Base-by-base conservation (phyloP, 108 stramenopile genomes). In the Discostella stelligeroides region DNA sequence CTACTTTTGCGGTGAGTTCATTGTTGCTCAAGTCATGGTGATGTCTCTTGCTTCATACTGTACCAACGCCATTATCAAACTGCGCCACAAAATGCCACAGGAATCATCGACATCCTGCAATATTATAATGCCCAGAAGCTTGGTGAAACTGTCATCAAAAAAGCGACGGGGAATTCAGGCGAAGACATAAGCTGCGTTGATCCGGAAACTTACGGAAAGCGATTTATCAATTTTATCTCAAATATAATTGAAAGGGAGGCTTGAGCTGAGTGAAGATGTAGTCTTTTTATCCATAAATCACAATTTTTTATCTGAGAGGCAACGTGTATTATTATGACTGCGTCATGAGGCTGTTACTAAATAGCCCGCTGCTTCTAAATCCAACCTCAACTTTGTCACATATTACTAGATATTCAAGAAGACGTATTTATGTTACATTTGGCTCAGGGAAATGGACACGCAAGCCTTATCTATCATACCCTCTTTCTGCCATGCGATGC, bases 101-200 rank as follows among this genome's bases (percentile, higher is more conserved):
- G 92, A 17, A 72, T 94, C 55, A 94, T 94, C 57, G 92, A 94
- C 61, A 90, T 94, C 56, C 73, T 94, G 30, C 91, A 94, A 79
- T 78, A 82, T 54, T 94, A 94, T 80, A 91, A 87, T 48, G 68
- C 83, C 11, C 43, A 80, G 24, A 94, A 94, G 75, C 72, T 73
- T 60, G 85, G 85, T 1, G 93, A 94, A 75, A 85, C 81, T 15
- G 75, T 82, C 7, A 67, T 85, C 2, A 73, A 64, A 51, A 78
- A 85, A 39, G 81, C 80, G 30, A 53, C 75, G 20, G 70, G 79
- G 13, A 69, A 83, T 18, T 43, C 57, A 2, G 63, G 20, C 11
- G 24, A 66, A 23, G 75, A 82, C 18, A 85, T 85, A 17, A 82
- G 81, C 34, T 85, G 84, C 49, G 82, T 85, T 15, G 75, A 82